phyloP scores from a whole-genome alignment of 148 eudicot genomes.

The Rhododendron mucronatum region DNA sequence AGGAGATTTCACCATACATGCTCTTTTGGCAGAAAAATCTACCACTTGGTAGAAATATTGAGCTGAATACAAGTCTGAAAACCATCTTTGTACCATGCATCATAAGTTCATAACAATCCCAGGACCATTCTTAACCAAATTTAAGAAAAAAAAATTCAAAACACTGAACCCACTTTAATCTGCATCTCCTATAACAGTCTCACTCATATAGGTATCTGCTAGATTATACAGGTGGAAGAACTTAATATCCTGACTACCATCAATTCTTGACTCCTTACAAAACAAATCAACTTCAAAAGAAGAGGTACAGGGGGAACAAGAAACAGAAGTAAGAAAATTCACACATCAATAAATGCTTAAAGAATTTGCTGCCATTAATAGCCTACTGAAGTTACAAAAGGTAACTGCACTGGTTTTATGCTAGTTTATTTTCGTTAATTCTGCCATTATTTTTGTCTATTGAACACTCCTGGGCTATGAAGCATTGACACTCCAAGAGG shows the following conservation, averaged over 20 bases:
- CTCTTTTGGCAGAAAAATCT: background rate
- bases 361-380: background rate
- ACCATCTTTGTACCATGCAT: background rate
- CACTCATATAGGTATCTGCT: background rate
- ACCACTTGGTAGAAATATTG: background rate
- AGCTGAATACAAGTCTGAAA: background rate
- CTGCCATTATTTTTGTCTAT: background rate
- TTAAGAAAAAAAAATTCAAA: background rate
- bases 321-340: background rate
- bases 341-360: background rate
- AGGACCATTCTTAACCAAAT: background rate
- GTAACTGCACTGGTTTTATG: background rate
- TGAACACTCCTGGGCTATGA: background rate
- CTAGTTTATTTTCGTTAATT: background rate
- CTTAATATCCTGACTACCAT: background rate
- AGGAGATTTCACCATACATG: background rate
- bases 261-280: background rate
- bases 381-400: background rate
- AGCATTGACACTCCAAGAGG: no score
- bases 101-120: background rate
- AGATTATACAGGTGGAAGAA: background rate
- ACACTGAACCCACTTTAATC: background rate
- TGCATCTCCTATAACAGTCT: background rate
- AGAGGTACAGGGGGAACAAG: background rate
- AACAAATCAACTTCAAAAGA: background rate